A percentile compares a stretch with the other conserved stretches of the same genome.
These are phyloP conservation scores for Penicillium occitanis DNA, from an alignment of 2,329 filamentous ascomycete genomes.

Conservation along the genomic window DNA sequence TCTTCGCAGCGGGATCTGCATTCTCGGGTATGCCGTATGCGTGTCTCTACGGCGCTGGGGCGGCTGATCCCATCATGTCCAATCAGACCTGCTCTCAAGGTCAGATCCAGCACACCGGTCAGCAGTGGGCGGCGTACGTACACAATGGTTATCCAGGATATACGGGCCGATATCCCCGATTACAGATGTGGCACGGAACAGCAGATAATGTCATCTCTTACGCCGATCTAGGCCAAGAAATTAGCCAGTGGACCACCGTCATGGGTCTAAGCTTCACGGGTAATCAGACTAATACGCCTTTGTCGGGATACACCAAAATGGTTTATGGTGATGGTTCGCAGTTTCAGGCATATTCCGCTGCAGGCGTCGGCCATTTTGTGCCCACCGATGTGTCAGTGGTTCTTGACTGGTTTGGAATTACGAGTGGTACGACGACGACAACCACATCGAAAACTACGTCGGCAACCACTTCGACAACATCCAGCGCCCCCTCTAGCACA, in stretches of 20 bases:
- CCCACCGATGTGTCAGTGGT: conserved; percentile 5
- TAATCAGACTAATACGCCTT: not conserved
- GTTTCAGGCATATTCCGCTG: conserved; percentile 9
- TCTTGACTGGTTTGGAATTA: conserved; percentile 15
- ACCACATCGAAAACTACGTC: not conserved
- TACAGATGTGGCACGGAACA: conserved; percentile 18
- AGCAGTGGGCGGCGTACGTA: conserved; percentile 12
- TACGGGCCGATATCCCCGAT: conserved; percentile 3
- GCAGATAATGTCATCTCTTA: conserved; percentile 11
- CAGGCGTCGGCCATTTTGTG: conserved; percentile 11
- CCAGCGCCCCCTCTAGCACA: not conserved
- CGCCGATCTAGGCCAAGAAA: conserved; percentile 1
- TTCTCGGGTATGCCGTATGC: conserved; percentile 16
- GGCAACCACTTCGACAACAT: not conserved
- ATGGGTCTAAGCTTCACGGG: conserved; percentile 3
- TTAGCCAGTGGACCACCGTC: conserved; percentile 15
- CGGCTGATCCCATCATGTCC: conserved; percentile 6
- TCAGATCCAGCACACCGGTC: conserved; percentile 2
- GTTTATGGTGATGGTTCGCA: conserved; percentile 6
- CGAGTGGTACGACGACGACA: not conserved
- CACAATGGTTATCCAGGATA: conserved; percentile 18
- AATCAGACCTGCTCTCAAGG: conserved; percentile 11
- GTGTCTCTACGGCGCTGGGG: conserved; percentile 8
- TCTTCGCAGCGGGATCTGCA: conserved; percentile 14
- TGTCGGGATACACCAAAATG: conserved; percentile 10